These are phyloP conservation scores for Blastobotrys capitulatus DNA, from an alignment of 1,139 yeast species.

Conservation along the genomic window DNA sequence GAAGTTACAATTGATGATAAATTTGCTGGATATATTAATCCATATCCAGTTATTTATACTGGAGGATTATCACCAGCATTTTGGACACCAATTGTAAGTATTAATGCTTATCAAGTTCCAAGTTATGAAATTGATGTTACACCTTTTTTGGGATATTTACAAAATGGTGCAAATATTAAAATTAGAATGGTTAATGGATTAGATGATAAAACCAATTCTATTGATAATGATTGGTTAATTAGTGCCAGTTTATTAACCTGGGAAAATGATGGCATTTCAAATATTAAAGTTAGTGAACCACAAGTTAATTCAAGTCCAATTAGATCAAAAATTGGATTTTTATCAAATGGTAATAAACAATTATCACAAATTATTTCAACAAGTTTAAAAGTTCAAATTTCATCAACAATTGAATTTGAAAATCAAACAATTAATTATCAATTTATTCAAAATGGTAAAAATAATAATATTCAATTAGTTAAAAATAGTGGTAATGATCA, in stretches of 20 bases:
- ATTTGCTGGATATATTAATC: slow-evolving; percentile 35
- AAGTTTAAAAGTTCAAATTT: neutral
- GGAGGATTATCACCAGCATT: slow-evolving; percentile 76
- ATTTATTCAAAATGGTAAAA: slow-evolving; percentile 16
- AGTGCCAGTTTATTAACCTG: slow-evolving; percentile 62
- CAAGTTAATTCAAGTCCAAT: neutral
- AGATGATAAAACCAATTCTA: slow-evolving; percentile 19
- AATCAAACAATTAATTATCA: slow-evolving; percentile 11
- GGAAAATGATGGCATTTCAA: slow-evolving; percentile 38
- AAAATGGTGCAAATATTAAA: slow-evolving; percentile 37
- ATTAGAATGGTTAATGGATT: slow-evolving; percentile 50
- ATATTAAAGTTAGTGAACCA: slow-evolving; percentile 22
- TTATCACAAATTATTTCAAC: slow-evolving; percentile 6
- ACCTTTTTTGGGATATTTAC: slow-evolving; percentile 56
- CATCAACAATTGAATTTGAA: slow-evolving; percentile 12
- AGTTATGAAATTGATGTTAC: slow-evolving; percentile 62
- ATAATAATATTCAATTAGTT: slow-evolving; percentile 14
- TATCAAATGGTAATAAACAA: neutral
- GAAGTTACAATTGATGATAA: slow-evolving; percentile 31
- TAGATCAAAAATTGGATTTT: neutral
- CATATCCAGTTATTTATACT: slow-evolving; percentile 52
- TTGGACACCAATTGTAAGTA: slow-evolving; percentile 75
- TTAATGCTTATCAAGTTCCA: slow-evolving; percentile 66
- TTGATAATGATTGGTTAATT: slow-evolving; percentile 65
- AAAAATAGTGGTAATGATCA: slow-evolving; percentile 14